phyloP scores from a whole-genome alignment of 148 eudicot species.

The Agrostemma githago region DNA sequence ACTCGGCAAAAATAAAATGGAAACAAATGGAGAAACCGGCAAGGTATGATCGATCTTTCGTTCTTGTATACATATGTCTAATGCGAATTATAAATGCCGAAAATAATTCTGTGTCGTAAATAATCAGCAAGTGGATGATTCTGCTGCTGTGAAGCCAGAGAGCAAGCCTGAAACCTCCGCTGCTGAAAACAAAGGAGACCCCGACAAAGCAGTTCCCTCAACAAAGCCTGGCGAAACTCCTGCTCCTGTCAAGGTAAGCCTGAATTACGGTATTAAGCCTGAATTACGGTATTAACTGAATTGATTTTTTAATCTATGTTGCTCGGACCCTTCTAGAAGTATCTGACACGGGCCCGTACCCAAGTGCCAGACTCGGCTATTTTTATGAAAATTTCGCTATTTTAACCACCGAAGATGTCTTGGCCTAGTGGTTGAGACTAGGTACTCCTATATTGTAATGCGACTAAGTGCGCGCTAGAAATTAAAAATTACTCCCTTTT shows the following conservation, averaged over 20 bases:
- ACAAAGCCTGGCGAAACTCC: slow-evolving; percentile 58
- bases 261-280: slow-evolving; percentile 3
- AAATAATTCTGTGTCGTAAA: background rate
- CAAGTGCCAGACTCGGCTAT: too few relatives aligned
- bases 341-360: too few relatives aligned
- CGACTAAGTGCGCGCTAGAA: too few relatives aligned
- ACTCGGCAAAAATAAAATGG: slow-evolving; percentile 55
- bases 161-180: slow-evolving; percentile 42
- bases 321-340: too few relatives aligned
- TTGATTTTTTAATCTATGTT: too few relatives aligned
- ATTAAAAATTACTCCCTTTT: too few relatives aligned
- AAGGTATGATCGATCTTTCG: slow-evolving; percentile 45
- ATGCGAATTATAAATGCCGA: background rate
- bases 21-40: slow-evolving; percentile 58
- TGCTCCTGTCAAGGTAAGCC: slow-evolving; percentile 40
- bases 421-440: too few relatives aligned
- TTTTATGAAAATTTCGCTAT: too few relatives aligned
- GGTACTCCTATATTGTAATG: too few relatives aligned
- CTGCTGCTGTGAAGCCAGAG: slow-evolving; percentile 46
- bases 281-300: background rate
- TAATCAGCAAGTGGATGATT: slow-evolving; percentile 36
- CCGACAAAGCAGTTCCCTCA: slow-evolving; percentile 45
- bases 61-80: background rate
- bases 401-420: too few relatives aligned
- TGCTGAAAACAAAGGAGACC: slow-evolving; percentile 50